Evolutionary conservation across 805 yeast genomes (phyloP), one percentile per base, ranked within the genome.

Genomic region (Zygotorulaspora sp.): DNA sequence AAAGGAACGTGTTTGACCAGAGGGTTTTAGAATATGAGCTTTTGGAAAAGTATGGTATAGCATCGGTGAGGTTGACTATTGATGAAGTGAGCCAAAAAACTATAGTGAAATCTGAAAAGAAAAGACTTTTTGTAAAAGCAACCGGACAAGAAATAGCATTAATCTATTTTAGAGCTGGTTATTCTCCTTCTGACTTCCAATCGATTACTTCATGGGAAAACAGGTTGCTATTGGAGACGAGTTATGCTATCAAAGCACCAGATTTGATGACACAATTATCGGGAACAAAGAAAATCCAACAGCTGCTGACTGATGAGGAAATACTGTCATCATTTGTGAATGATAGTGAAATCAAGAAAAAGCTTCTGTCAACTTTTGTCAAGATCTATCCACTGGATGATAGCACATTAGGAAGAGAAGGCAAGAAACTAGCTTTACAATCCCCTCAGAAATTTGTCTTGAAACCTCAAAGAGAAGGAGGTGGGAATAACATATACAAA

Each of bases 401-500:
- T 38, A 68, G 86, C 1, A 67, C 63, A 26, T 68, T 71, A 22
- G 96, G 96, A 3, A 48, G 52, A 29, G 40, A 53, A 24, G 96
- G 92, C 4, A 77, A 74, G 41, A 64, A 72, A 43, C 61, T 85
- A 30, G 95, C 95, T 1, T 66, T 81, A 32, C 78, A 75, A 44
- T 43, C 61, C 2, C 90, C 96, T 0, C 77, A 75, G 37, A 70
- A 72, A 16, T 92, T 68, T 58, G 99, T 92, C 1, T 70, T 92
- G 51, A 92, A 92, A 57, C 99, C 99, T 3, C 98, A 92, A 63
- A 76, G 99, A 67, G 99, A 92, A 68, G 99, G 99, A 26, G 99
- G 99, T 31, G 98, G 98, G 13, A 88, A 92, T 61, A 92, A 92
- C 58, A 75, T 92, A 38, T 92, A 92, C 63, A 84, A 85, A 53